phyloP scores from a whole-genome alignment of 2,329 filamentous ascomycete genomes.

The Fusarium sp. region DNA sequence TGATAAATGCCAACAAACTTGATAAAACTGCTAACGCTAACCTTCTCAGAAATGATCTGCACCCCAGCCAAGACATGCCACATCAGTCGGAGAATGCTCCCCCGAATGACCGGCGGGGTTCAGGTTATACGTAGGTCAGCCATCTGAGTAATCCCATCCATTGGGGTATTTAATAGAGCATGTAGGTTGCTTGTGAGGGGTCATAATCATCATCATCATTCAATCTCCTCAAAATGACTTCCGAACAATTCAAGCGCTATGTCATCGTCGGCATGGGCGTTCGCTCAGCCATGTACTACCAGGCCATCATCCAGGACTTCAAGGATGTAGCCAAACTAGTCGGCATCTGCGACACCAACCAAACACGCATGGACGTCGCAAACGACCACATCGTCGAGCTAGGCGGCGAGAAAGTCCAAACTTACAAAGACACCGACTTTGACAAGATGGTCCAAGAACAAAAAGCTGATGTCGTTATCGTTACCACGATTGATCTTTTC shows the following conservation, averaged over 20 bases:
- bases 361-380: conserved; percentile 68
- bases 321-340: conserved; percentile 62
- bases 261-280: conserved; percentile 69
- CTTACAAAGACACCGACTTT: conserved; percentile 66
- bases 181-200: neutral
- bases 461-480: conserved; percentile 69
- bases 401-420: conserved; percentile 62
- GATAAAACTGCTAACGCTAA: conserved; percentile 6
- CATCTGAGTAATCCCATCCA: conserved; percentile 15
- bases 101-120: conserved; percentile 29
- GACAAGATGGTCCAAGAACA: conserved; percentile 69
- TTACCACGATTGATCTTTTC: conserved; percentile 72
- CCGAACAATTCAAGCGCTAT: conserved; percentile 56
- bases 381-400: conserved; percentile 61
- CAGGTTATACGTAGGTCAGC: neutral
- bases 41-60: conserved; percentile 24
- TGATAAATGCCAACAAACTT: conserved; percentile 5
- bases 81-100: conserved; percentile 23
- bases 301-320: conserved; percentile 66
- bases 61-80: conserved; percentile 18
- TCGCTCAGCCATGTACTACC: conserved; percentile 70
- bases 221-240: conserved; percentile 16
- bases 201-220: neutral
- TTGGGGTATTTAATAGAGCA: conserved; percentile 8
- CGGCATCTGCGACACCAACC: conserved; percentile 70